A percentile compares a stretch with the other conserved stretches of the same genome.
Evolutionary conservation across 1,284 basidiomycete genomes (phyloP).

Genomic region (Salmacisia buchloeana): DNA sequence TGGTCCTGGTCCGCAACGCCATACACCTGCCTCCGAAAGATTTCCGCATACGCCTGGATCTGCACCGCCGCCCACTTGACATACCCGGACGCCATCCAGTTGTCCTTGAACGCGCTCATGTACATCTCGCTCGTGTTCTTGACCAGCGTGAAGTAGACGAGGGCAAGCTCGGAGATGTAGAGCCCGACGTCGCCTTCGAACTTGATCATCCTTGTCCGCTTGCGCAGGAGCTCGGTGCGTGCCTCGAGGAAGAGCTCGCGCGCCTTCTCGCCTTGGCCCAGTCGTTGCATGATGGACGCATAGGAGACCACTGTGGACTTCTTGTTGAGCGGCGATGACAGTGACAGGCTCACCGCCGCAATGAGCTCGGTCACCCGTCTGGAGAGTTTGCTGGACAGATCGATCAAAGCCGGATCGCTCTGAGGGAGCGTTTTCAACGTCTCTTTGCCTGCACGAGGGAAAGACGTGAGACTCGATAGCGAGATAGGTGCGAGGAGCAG

Average conservation of each 20-base stretch:
- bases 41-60: constrained; percentile 74
- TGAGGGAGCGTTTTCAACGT: constrained; percentile 59
- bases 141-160: constrained; percentile 79
- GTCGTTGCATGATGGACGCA: constrained; percentile 66
- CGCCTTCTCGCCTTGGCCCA: constrained; percentile 73
- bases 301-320: constrained; percentile 71
- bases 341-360: constrained; percentile 66
- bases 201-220: constrained; percentile 72
- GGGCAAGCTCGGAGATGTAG: constrained; percentile 69
- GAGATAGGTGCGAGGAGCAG: background rate
- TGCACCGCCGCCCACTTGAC: constrained; percentile 88
- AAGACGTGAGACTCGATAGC: background rate
- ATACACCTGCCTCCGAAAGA: constrained; percentile 87
- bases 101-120: constrained; percentile 87
- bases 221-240: constrained; percentile 68
- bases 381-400: constrained; percentile 22
- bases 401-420: constrained; percentile 18
- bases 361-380: constrained; percentile 55
- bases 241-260: constrained; percentile 76
- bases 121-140: constrained; percentile 98
- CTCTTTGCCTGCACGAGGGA: constrained; percentile 59
- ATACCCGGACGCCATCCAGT: constrained; percentile 79
- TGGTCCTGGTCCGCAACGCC: constrained; percentile 49
- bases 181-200: constrained; percentile 84
- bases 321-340: constrained; percentile 69